Percentiles rank a stretch among this genome's conserved stretches.
Evolutionary conservation across 192 early-diverging fungal genomes (phyloP).

Genomic region (Coemansia sp.): DNA sequence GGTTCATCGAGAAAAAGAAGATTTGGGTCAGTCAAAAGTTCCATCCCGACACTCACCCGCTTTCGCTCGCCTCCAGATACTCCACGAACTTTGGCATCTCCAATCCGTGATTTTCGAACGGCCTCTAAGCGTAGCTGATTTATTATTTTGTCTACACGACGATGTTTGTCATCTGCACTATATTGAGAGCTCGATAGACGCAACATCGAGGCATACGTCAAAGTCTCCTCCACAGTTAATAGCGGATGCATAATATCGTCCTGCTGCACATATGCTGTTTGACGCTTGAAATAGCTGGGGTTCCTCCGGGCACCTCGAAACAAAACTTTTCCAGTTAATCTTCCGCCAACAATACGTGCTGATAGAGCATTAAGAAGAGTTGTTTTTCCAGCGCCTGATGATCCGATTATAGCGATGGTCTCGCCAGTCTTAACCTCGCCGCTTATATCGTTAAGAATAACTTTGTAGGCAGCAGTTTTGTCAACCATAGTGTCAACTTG

Average conservation of each 20-base stretch:
- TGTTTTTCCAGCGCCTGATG: constrained; percentile 88
- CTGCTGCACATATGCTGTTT: constrained; percentile 52
- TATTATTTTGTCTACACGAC: constrained; percentile 60
- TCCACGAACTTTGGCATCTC: constrained; percentile 43
- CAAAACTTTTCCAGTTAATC: constrained; percentile 53
- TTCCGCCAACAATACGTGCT: constrained; percentile 60
- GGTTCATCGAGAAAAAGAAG: constrained; percentile 57
- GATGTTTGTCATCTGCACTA: constrained; percentile 49
- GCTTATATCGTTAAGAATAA: constrained; percentile 62
- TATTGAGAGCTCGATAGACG: constrained; percentile 59
- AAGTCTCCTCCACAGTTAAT: constrained; percentile 74
- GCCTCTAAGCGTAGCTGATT: constrained; percentile 61
- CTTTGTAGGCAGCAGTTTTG: constrained; percentile 6
- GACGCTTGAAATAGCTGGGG: constrained; percentile 34
- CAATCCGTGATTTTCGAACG: constrained; percentile 55
- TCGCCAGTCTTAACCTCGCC: constrained; percentile 69
- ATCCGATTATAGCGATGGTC: constrained; percentile 87
- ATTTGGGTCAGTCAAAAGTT: constrained; percentile 55
- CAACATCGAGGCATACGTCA: constrained; percentile 71
- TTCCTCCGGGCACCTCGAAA: constrained; percentile 46
- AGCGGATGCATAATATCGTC: constrained; percentile 58
- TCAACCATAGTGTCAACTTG: constrained; percentile 23
- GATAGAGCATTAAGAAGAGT: constrained; percentile 82
- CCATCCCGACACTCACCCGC: constrained; percentile 48
- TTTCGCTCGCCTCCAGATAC: constrained; percentile 58